These are phyloP conservation scores for Pueraria montana DNA, from an alignment of 306 rosid species.

Conservation along the genomic window DNA sequence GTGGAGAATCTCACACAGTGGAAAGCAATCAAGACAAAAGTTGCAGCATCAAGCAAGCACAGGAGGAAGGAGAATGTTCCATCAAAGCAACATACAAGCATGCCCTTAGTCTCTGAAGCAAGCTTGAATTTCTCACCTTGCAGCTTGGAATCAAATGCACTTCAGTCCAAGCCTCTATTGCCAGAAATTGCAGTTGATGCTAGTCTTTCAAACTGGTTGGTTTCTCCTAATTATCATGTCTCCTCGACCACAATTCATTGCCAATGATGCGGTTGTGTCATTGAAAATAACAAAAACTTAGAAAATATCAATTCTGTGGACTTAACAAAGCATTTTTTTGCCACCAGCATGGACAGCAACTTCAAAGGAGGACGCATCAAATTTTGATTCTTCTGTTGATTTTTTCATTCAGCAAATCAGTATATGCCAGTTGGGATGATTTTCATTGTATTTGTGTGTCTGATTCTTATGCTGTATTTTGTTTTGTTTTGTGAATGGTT, in stretches of 20 bases:
- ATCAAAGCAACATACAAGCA: conserved; percentile 46
- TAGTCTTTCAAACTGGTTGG: conserved; percentile 87
- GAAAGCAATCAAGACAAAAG: conserved; percentile 87
- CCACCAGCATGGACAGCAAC: conserved; percentile 30
- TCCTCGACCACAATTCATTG: conserved; percentile 53
- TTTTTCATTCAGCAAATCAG: conserved; percentile 46
- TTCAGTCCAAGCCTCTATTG: conserved; percentile 64
- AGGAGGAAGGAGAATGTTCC: conserved; percentile 72
- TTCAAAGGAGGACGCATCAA: conserved; percentile 35
- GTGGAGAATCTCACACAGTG: conserved; percentile 86
- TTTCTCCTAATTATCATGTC: conserved; percentile 53
- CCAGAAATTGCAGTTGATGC: conserved; percentile 75
- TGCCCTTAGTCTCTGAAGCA: conserved; percentile 43
- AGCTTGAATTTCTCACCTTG: conserved; percentile 47
- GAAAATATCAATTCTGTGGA: conserved; percentile 26
- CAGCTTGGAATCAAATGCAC: conserved; percentile 45
- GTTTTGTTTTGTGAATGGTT: conserved; percentile 61
- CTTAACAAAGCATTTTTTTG: not conserved
- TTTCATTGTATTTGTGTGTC: conserved; percentile 52
- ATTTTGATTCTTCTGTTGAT: conserved; percentile 43
- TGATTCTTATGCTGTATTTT: conserved; percentile 50
- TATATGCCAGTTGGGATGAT: conserved; percentile 51
- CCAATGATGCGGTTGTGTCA: conserved; percentile 47
- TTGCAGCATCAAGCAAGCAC: conserved; percentile 56
- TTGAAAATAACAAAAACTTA: conserved; percentile 31